Percentiles rank a stretch among this genome's conserved stretches.
Evolutionary conservation across 192 early-diverging fungal genomes (phyloP).

Genomic region (Podila horticola): DNA sequence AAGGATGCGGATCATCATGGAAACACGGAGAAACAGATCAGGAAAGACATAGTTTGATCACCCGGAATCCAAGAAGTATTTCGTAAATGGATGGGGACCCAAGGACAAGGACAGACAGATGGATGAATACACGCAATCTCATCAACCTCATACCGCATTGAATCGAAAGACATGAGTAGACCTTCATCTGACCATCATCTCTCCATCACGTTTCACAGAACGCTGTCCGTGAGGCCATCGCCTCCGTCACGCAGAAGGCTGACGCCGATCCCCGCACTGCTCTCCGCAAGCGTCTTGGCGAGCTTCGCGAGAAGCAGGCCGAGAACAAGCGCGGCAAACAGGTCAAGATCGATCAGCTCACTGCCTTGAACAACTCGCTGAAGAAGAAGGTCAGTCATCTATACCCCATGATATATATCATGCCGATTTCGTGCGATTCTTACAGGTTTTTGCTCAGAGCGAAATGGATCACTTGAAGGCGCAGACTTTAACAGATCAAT

Average conservation of each 20-base stretch:
- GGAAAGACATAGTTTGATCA: no score
- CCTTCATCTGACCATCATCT: slow-evolving; percentile 5
- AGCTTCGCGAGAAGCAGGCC: slow-evolving; percentile 76
- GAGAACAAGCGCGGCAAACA: slow-evolving; percentile 74
- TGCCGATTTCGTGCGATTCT: background rate
- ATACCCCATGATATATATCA: background rate
- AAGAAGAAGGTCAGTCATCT: slow-evolving; percentile 76
- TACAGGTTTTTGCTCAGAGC: no score
- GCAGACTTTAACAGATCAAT: no score
- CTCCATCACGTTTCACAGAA: slow-evolving; percentile 13
- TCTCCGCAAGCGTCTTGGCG: slow-evolving; percentile 68
- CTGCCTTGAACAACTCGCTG: slow-evolving; percentile 74
- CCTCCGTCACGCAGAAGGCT: slow-evolving; percentile 33
- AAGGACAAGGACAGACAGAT: no score
- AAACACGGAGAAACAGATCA: no score
- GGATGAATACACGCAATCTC: no score
- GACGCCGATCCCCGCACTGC: slow-evolving; percentile 42
- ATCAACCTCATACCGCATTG: background rate
- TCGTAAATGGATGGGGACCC: no score
- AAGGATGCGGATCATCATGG: no score
- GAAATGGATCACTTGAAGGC: no score
- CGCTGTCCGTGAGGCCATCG: slow-evolving; percentile 47
- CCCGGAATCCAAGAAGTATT: no score
- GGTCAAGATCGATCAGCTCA: slow-evolving; percentile 79
- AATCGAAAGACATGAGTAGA: background rate